Evolutionary conservation across 495 filamentous ascomycete species (phyloP), one percentile per base, ranked within the genome.

Genomic region (Umbilicaria muhlenbergii): DNA sequence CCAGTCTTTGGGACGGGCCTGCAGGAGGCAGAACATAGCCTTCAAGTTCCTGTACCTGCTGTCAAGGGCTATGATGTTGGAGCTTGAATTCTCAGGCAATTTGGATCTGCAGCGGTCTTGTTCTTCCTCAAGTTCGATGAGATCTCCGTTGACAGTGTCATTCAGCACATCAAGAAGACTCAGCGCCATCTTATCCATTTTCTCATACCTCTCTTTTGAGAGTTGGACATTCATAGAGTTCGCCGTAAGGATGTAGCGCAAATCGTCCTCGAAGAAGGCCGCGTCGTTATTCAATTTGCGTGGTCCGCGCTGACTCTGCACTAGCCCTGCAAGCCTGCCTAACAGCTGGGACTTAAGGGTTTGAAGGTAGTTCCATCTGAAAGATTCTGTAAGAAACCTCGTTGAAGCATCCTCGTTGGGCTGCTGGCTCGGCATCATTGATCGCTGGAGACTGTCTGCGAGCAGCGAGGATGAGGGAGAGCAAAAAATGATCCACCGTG

Each of bases 191-290:
- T 39, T 1, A 39, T 39, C 11, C 37, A 39, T 16, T 16, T 39
- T 19, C 17, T 39, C 12, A 39, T 39, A 39, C 24, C 24, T 19
- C 17, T 11, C 11, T 17, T 12, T 11, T 12, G 37, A 11, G 37
- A 39, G 15, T 12, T 39, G 15, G 24, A 3, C 11, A 12, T 17
- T 39, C 15, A 11, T 4, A 39, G 17, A 39, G 15, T 15, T 17
- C 11, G 37, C 24, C 37, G 15, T 39, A 19, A 39, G 24, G 37
- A 39, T 17, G 37, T 39, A 42, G 11, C 40, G 40, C 11, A 42
- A 31, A 24, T 42, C 40, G 14, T 18, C 34, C 24, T 42, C 40
- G 40, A 42, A 33, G 28, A 42, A 42, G 40, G 40, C 40, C 11
- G 17, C 18, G 28, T 42, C 28, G 6, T 42, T 42, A 18, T 42